phyloP scores from a whole-genome alignment of 2,329 filamentous ascomycete species.

The Alternaria brassicae region DNA sequence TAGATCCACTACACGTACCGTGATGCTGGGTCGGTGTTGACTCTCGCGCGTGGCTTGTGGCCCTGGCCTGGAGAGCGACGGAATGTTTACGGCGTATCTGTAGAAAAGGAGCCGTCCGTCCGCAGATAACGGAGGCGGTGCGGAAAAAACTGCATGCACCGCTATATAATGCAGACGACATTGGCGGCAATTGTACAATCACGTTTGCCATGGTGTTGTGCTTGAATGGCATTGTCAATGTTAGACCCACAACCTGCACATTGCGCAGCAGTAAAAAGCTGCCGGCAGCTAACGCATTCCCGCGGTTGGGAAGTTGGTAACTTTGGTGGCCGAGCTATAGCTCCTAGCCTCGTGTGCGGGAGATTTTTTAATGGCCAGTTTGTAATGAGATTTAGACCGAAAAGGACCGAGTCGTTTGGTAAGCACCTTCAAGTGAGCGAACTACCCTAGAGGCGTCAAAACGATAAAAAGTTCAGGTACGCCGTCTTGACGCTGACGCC shows the following conservation, averaged over 20 bases:
- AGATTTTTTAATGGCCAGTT: not conserved
- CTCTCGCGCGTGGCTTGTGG: constrained; percentile 8
- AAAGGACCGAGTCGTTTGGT: constrained; percentile 2
- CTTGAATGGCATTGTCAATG: not conserved
- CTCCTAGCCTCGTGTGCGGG: constrained; percentile 2
- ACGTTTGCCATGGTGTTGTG: not conserved
- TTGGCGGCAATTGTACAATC: not conserved
- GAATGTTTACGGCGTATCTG: not conserved
- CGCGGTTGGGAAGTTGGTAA: constrained; percentile 8
- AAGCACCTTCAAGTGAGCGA: constrained; percentile 1
- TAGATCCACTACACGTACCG: constrained; percentile 20
- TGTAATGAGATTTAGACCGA: not conserved
- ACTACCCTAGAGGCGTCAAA: not conserved
- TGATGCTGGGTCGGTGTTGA: constrained; percentile 15
- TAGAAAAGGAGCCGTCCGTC: not conserved
- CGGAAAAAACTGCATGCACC: not conserved
- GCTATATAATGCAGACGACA: not conserved
- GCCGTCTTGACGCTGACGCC: constrained; percentile 1
- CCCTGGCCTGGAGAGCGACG: not conserved
- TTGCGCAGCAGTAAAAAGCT: constrained; percentile 1
- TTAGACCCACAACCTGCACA: not conserved
- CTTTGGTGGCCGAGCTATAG: constrained; percentile 6
- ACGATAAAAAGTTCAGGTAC: constrained; percentile 2
- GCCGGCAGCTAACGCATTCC: constrained; percentile 11
- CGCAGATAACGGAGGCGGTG: not conserved